Base-by-base conservation (phyloP, 1,284 basidiomycete genomes). In the Austroboletus novae-zelandiae region DNA sequence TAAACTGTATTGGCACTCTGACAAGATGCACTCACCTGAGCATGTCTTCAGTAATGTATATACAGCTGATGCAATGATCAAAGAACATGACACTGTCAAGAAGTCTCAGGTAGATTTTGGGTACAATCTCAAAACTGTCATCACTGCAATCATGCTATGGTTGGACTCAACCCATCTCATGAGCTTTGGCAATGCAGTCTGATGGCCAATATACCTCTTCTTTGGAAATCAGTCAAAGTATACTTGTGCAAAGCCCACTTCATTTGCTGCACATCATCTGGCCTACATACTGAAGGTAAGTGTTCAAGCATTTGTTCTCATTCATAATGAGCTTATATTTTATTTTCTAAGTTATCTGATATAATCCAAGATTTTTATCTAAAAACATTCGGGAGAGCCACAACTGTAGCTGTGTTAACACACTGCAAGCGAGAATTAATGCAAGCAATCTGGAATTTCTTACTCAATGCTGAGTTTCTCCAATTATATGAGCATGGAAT, bases 11-110 rank as follows among this genome's bases (percentile, higher is more conserved):
- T 64, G 59, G 51, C 50, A 58, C 18, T 44, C 55, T 0, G 44
- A 50, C 1, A 39, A 49, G 14, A 34, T 40, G 10, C 18, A 5
- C 7, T 11, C 43, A 9, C 27, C 50, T 3, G 51, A 68, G 47
- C 58, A 58, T 0, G 39, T 73, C 0, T 55, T 60, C 15, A 58
- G 56, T 1, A 72, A 74, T 44, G 27, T 72, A 0, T 74, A 70
- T 46, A 64, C 61, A 2, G 63, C 65, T 0, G 54, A 66, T 47
- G 60, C 57, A 0, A 68, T 68, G 53, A 20, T 67, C 3, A 45
- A 60, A 2, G 67, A 62, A 30, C 58, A 74, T 40, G 51, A 58
- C 5, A 50, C 53, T 0, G 31, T 70, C 17, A 60, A 61, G 18
- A 29, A 31, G 4, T 36, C 47, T 9, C 54, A 46, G n/a, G 14